Base-by-base conservation (phyloP, 306 rosid species). In the Gynostemma pentaphyllum region DNA sequence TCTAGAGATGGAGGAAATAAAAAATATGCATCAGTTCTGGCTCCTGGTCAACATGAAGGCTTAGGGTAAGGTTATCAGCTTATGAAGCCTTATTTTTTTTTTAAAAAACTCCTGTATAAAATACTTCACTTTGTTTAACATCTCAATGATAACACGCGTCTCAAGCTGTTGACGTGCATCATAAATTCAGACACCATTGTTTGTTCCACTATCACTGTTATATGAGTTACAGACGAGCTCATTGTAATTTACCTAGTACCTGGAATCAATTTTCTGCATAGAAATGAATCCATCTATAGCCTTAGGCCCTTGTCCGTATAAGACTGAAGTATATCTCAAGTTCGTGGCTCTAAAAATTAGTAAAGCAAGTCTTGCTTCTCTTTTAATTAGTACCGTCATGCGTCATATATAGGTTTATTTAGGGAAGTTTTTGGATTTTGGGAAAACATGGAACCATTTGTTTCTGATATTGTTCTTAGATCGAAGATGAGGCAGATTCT, bases 11-110 rank as follows among this genome's bases (percentile, higher is more conserved):
- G 96, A 72, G 96, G 94, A 68, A 81, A 75, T 76, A 92, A 86
- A 79, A 82, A 70, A 4, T 88, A 72, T 75, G 94, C 98, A 10
- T 88, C 98, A 8, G 98, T 92, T 75, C 78, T 92, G 94, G 96
- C 95, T 74, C 98, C 96, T 45, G 98, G 98, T 40, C 98, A 92
- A 82, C 98, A 92, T 66, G 98, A 92, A 68, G 96, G 90, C 70
- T 44, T 92, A 72, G 81, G 96, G 98, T 92, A 84, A 88, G 96
- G 47, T 14, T 12, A 39, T 36, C 32, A 22, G 46, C 65, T 59
- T 57, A 57, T 57, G 64, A 9, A 37, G 18, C 19, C 64, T 57
- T 26, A 19, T 57, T 36, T 57, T n/a, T n/a, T n/a, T 57, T 57
- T 10, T 10, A 21, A 57, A 59, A 22, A 19, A 11, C 32, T 5